These are phyloP conservation scores for Teratosphaeria viscida DNA, from an alignment of 2,329 filamentous ascomycete species.

Conservation along the genomic window DNA sequence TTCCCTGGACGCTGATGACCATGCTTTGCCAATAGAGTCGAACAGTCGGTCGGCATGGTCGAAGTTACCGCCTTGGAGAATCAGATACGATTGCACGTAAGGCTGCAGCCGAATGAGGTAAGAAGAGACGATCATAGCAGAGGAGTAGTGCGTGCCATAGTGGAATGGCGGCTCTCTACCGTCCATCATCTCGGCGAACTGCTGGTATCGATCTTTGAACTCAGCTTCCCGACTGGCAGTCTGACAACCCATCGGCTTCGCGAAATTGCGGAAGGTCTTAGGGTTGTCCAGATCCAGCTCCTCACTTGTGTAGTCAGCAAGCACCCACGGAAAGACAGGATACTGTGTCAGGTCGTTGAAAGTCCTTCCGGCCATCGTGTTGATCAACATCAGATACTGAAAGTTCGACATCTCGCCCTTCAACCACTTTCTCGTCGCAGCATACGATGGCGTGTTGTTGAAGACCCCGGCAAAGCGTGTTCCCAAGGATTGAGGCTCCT, in stretches of 20 bases:
- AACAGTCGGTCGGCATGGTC: constrained; percentile 94
- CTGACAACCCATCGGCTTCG: constrained; percentile 94
- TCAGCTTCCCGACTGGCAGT: constrained; percentile 63
- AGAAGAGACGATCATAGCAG: constrained; percentile 95
- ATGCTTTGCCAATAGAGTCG: constrained; percentile 82
- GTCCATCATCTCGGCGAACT: constrained; percentile 84
- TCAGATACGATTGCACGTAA: constrained; percentile 88
- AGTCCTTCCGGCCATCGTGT: constrained; percentile 90
- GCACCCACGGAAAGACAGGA: constrained; percentile 92
- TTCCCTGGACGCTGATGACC: constrained; percentile 77
- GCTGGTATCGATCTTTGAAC: constrained; percentile 74
- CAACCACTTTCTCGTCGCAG: constrained; percentile 80
- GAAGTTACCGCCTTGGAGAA: constrained; percentile 90
- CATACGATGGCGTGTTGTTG: constrained; percentile 69
- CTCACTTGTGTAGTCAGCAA: constrained; percentile 91
- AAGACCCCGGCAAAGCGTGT: constrained; percentile 90
- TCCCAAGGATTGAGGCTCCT: constrained; percentile 58
- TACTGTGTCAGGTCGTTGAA: constrained; percentile 99
- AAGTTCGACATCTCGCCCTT: constrained; percentile 96
- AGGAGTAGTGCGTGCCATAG: constrained; percentile 97
- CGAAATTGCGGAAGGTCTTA: constrained; percentile 76
- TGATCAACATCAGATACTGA: constrained; percentile 96
- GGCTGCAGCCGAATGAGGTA: constrained; percentile 92
- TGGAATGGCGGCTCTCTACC: constrained; percentile 69
- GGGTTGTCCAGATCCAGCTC: constrained; percentile 81